These are phyloP conservation scores for Sclerotinia borealis DNA, from an alignment of 2,329 filamentous ascomycete genomes.

Conservation along the genomic window DNA sequence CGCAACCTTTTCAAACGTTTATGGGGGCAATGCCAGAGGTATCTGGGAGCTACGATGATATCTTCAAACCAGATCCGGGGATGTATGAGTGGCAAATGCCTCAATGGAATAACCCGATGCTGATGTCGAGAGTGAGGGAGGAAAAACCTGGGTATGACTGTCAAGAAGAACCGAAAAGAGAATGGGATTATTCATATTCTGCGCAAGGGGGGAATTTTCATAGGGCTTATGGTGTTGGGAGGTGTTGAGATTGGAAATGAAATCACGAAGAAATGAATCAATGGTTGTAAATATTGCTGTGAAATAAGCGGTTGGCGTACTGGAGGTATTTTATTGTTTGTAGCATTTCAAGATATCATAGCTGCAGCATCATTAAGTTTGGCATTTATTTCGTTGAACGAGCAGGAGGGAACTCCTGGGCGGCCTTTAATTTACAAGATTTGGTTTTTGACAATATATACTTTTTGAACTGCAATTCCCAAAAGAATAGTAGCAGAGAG, in stretches of 20 bases:
- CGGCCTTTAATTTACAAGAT: neutral
- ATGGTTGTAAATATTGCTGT: neutral
- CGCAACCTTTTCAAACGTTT: constrained; percentile 30
- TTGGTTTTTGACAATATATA: neutral
- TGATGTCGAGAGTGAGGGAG: constrained; percentile 29
- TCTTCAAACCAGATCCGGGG: constrained; percentile 29
- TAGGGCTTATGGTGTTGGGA: constrained; percentile 11
- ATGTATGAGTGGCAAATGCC: constrained; percentile 29
- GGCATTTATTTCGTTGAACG: neutral
- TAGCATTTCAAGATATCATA: neutral
- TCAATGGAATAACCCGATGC: constrained; percentile 27
- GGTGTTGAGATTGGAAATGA: constrained; percentile 6
- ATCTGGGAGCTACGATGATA: constrained; percentile 28
- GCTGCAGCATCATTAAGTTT: neutral
- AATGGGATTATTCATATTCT: constrained; percentile 16
- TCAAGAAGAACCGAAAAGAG: constrained; percentile 22
- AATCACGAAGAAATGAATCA: constrained; percentile 4
- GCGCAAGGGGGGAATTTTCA: constrained; percentile 8
- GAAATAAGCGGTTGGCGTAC: neutral
- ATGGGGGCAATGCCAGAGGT: constrained; percentile 30
- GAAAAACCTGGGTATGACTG: constrained; percentile 25
- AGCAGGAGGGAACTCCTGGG: neutral
- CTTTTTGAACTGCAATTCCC: too few relatives aligned
- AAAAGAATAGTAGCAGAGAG: neutral
- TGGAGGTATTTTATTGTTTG: neutral